phyloP scores from a whole-genome alignment of 139 green algal species.

The Coccomyxa sp. region DNA sequence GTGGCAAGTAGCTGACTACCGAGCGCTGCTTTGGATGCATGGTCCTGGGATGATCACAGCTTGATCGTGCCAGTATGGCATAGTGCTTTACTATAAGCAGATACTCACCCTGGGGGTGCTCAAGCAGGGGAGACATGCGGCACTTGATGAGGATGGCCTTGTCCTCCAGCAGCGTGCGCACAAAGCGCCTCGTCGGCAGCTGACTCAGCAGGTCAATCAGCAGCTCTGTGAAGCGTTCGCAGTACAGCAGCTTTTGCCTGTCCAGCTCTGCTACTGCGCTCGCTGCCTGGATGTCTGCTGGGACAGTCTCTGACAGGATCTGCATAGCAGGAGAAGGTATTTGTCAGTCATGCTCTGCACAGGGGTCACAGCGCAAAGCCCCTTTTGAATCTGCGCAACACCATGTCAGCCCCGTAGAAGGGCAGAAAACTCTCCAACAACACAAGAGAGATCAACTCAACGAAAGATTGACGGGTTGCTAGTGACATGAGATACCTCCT shows the following conservation, averaged over 20 bases:
- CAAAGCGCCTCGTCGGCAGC: conserved; percentile 83
- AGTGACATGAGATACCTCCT: too few species aligned
- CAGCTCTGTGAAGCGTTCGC: conserved; percentile 88
- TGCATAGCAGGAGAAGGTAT: not conserved
- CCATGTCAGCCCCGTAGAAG: too few species aligned
- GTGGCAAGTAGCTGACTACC: too few species aligned
- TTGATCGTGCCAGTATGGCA: not conserved
- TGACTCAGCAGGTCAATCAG: conserved; percentile 85
- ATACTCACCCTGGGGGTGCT: conserved; percentile 30
- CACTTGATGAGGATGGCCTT: conserved; percentile 76
- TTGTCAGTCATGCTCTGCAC: too few species aligned
- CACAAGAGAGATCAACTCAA: too few species aligned
- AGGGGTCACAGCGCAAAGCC: too few species aligned
- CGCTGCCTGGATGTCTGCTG: not conserved
- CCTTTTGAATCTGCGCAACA: too few species aligned
- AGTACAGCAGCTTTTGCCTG: conserved; percentile 56
- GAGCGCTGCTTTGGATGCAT: too few species aligned
- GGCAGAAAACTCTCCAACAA: too few species aligned
- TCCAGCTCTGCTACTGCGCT: conserved; percentile 1
- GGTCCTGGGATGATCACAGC: not conserved
- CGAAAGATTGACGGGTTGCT: too few species aligned
- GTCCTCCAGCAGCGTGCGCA: conserved; percentile 79
- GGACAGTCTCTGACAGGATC: not conserved
- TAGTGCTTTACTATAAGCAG: too few species aligned
- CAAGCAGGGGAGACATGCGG: conserved; percentile 41